Evolutionary conservation across 176 grass and related monocot species (phyloP), one percentile per base, ranked within the genome.

Genomic region (Calamus simplicifolius): DNA sequence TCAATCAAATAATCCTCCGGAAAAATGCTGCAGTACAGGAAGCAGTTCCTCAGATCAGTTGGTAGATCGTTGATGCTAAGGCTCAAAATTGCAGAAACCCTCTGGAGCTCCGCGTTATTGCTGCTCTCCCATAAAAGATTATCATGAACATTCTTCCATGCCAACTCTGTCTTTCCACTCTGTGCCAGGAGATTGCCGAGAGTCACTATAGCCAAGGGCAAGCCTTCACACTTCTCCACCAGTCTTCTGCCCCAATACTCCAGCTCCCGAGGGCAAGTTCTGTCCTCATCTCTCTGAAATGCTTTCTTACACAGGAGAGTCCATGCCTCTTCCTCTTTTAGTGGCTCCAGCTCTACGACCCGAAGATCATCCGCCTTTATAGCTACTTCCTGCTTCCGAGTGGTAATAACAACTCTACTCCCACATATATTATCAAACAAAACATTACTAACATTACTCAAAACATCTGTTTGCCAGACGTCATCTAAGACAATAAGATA

Each of bases 401-500:
- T 93, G 0, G 88, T 93, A 31, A 93, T 84, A 0, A 93, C 27
- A 0, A 93, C 76, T 3, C 80, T n/a, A 51, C 58, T 87, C 5
- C 12, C 31, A 6, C 35, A 49, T 6, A 19, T 0, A 52, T 75
- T 73, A 69, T 84, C 76, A 27, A 73, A 23, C 2, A 87, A 56
- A 53, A 58, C 80, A 49, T 93, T 49, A 6, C n/a, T n/a, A n/a
- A n/a, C n/a, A n/a, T n/a, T n/a, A n/a, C 28, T 59, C 56, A 77
- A 93, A 26, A 50, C 73, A 4, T 75, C 28, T 69, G 79, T 65
- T 13, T 88, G 52, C 89, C 84, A 93, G 0, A 93, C 76, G 75
- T 93, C 89, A 66, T 87, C 83, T 18, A 92, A 53, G 7, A 92
- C 71, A 27, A 93, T 84, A 16, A 93, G 62, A 35, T 74, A 93